Evolutionary conservation across 306 rosid species (phyloP).

Genomic region (Abrus precatorius): DNA sequence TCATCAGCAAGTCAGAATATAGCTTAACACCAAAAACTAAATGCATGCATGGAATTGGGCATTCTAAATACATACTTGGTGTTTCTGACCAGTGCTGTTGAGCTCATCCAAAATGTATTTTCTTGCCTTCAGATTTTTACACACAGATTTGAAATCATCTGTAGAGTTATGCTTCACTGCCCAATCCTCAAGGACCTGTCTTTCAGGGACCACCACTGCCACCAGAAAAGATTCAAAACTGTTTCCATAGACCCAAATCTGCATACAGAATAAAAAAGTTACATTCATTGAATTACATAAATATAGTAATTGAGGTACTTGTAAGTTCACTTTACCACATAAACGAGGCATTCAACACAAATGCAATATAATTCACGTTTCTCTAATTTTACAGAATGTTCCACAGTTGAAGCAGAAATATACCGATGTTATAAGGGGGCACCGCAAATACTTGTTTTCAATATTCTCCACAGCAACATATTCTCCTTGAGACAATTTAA

Average conservation of each 20-base stretch:
- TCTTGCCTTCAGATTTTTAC: slow-evolving; percentile 72
- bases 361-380: neutral
- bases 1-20: slow-evolving; percentile 9
- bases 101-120: slow-evolving; percentile 88
- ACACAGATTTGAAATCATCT: slow-evolving; percentile 76
- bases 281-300: neutral
- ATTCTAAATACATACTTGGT: slow-evolving; percentile 63
- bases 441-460: slow-evolving; percentile 77
- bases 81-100: slow-evolving; percentile 73
- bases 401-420: slow-evolving; percentile 41
- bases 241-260: slow-evolving; percentile 98
- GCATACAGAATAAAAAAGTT: slow-evolving; percentile 31
- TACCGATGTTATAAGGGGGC: slow-evolving; percentile 86
- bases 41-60: slow-evolving; percentile 30
- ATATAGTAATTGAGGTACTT: slow-evolving; percentile 1
- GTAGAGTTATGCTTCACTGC: slow-evolving; percentile 61
- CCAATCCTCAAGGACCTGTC: slow-evolving; percentile 82
- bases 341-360: slow-evolving; percentile 22
- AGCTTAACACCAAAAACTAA: slow-evolving; percentile 17
- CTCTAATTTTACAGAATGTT: slow-evolving; percentile 27
- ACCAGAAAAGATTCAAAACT: slow-evolving; percentile 97
- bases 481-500: slow-evolving; percentile 96
- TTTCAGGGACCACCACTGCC: slow-evolving; percentile 89
- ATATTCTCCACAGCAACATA: slow-evolving; percentile 90
- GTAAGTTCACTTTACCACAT: neutral